Conservation (phyloP, 805 yeast species). For the Lipomyces yamanashiensis region DNA sequence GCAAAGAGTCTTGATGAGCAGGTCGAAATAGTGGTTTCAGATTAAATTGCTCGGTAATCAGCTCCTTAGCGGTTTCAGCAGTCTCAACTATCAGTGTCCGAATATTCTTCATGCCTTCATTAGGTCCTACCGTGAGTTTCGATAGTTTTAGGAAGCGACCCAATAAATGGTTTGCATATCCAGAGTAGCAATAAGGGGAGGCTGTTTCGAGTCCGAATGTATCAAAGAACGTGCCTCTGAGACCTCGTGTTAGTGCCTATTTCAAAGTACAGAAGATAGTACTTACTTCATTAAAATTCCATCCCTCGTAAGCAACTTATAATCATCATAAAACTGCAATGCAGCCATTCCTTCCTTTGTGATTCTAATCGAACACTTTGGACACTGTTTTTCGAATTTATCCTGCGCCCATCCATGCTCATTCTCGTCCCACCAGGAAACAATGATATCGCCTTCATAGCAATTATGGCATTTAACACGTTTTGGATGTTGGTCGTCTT, state of each 20-base stretch:
- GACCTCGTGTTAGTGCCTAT: background rate
- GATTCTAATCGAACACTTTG: slow-evolving; percentile 8
- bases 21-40: background rate
- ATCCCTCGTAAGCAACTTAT: background rate
- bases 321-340: slow-evolving; percentile 13
- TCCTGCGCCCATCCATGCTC: slow-evolving; percentile 20
- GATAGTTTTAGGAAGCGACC: background rate
- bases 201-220: background rate
- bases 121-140: background rate
- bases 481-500: background rate
- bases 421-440: slow-evolving; percentile 8
- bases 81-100: background rate
- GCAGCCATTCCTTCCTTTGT: slow-evolving; percentile 10
- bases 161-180: slow-evolving; percentile 1
- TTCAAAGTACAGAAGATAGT: background rate
- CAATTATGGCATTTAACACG: slow-evolving; percentile 16
- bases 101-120: background rate
- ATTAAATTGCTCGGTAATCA: slow-evolving; percentile 1
- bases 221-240: slow-evolving; percentile 17
- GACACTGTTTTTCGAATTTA: slow-evolving; percentile 12
- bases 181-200: background rate
- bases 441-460: background rate
- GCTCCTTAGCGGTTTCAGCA: background rate
- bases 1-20: slow-evolving; percentile 9
- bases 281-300: slow-evolving; percentile 20